Conservation (phyloP, 257 asterid genomes). For the Euphrasia confusa region DNA sequence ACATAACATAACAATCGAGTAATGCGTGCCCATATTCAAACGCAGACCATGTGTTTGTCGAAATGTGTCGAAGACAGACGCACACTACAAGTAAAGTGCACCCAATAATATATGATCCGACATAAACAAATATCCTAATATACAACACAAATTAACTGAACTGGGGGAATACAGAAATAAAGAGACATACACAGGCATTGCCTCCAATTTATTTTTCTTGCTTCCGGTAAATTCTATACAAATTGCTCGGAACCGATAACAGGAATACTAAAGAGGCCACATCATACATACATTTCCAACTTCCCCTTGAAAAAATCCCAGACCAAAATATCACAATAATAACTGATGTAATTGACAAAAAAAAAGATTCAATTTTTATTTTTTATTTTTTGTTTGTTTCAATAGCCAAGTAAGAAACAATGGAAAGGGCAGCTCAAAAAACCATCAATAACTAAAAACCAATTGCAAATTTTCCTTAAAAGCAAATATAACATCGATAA, state of each 20-base stretch:
- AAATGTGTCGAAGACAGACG: conserved; percentile 17
- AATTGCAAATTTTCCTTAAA: background rate
- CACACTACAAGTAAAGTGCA: background rate
- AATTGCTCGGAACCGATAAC: background rate
- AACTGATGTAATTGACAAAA: background rate
- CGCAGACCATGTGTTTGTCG: conserved; percentile 27
- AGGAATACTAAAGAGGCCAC: background rate
- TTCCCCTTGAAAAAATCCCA: background rate
- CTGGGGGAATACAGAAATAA: conserved; percentile 13
- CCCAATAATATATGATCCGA: conserved; percentile 4
- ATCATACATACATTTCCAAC: background rate
- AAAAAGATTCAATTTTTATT: background rate
- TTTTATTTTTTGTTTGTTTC: background rate
- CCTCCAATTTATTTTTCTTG: too few species aligned
- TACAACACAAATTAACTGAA: background rate
- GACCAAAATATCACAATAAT: background rate
- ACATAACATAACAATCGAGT: background rate
- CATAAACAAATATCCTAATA: background rate
- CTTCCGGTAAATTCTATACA: background rate
- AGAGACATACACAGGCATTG: background rate
- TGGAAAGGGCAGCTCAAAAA: background rate
- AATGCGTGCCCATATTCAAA: conserved; percentile 3
- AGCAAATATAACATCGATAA: too few species aligned
- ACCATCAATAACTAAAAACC: conserved; percentile 1
- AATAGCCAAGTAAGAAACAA: background rate